A percentile compares a stretch with the other conserved stretches of the same genome.
Conservation (phyloP, 805 yeast genomes). For the Cyberlindnera saturnus region DNA sequence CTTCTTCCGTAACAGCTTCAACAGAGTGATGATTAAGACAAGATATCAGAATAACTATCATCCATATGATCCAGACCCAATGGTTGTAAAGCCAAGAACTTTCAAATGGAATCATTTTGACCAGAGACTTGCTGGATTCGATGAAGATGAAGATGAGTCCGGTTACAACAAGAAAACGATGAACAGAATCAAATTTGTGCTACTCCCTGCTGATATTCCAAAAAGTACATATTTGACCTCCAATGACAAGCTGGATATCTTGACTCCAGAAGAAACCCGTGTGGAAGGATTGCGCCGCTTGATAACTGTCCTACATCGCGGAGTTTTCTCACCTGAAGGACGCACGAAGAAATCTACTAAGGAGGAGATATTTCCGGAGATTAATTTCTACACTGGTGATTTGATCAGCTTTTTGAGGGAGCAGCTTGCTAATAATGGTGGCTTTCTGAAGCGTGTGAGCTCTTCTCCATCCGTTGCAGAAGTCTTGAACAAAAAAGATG, state of each 20-base stretch:
- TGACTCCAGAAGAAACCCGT: slow-evolving; percentile 80
- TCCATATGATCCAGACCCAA: slow-evolving; percentile 49
- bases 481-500: slow-evolving; percentile 41
- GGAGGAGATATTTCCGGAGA: slow-evolving; percentile 62
- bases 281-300: slow-evolving; percentile 82
- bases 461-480: neutral
- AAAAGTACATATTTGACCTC: slow-evolving; percentile 35
- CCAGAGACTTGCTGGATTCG: slow-evolving; percentile 87
- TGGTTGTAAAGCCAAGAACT: slow-evolving; percentile 43
- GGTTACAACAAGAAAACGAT: slow-evolving; percentile 43
- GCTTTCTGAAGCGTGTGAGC: slow-evolving; percentile 9
- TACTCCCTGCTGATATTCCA: slow-evolving; percentile 73
- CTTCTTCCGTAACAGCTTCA: slow-evolving; percentile 27
- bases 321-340: slow-evolving; percentile 37
- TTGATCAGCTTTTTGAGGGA: slow-evolving; percentile 59
- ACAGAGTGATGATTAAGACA: slow-evolving; percentile 62
- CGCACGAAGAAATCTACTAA: slow-evolving; percentile 31
- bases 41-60: slow-evolving; percentile 67
- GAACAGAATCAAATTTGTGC: slow-evolving; percentile 75
- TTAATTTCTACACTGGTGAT: slow-evolving; percentile 83
- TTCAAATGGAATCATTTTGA: slow-evolving; percentile 91
- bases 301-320: slow-evolving; percentile 55
- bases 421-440: slow-evolving; percentile 29
- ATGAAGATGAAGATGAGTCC: slow-evolving; percentile 62
- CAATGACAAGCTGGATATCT: slow-evolving; percentile 48